These are phyloP conservation scores for Letharia columbiana DNA, from an alignment of 495 filamentous ascomycete genomes.

Conservation along the genomic window DNA sequence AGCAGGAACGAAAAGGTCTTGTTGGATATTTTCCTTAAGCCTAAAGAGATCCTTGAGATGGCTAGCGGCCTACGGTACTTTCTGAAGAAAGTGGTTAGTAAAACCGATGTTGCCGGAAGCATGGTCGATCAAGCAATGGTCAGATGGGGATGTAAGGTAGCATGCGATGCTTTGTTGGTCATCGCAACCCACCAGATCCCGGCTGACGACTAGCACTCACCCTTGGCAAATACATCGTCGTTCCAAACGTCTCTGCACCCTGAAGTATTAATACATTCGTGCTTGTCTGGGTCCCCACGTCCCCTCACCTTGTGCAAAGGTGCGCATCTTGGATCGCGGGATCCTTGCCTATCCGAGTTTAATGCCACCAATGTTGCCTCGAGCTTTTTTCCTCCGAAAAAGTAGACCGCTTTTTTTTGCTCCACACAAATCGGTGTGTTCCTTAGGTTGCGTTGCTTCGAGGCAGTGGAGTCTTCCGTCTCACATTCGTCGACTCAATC, in stretches of 20 bases:
- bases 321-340: not conserved
- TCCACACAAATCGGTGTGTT: not conserved
- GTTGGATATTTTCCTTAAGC: conserved; percentile 55
- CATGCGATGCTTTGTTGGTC: conserved; percentile 48
- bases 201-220: not conserved
- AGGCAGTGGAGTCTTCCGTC: not conserved
- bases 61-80: conserved; percentile 69
- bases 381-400: too few species aligned
- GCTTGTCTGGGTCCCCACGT: too few species aligned
- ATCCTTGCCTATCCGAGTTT: not conserved
- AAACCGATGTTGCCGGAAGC: conserved; percentile 57
- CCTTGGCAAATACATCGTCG: not conserved
- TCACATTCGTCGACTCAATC: not conserved
- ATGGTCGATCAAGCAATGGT: conserved; percentile 54
- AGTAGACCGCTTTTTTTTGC: not conserved
- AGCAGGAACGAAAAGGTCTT: conserved; percentile 45
- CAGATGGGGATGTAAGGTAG: conserved; percentile 62
- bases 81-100: conserved; percentile 63
- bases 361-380: not conserved
- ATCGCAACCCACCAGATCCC: conserved; percentile 23
- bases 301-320: too few species aligned
- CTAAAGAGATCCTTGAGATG: conserved; percentile 52
- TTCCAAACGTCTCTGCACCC: too few species aligned
- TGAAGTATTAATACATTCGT: too few species aligned
- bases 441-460: not conserved